Conservation (phyloP, 2,329 filamentous ascomycete genomes). For the Sordariomycetes sp. region DNA sequence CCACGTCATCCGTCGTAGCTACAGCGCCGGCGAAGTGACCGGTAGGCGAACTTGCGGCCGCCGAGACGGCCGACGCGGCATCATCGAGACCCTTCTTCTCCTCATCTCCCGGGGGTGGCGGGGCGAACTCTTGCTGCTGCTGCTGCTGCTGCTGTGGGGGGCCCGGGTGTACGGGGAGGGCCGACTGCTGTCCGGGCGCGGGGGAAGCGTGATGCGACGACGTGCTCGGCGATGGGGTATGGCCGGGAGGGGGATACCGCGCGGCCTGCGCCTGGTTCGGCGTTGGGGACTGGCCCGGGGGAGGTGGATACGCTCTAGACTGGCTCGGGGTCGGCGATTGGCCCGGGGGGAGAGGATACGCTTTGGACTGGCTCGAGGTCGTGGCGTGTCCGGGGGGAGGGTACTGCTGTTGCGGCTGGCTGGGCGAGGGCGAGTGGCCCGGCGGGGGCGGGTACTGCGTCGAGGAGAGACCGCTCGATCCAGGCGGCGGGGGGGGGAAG, state of each 20-base stretch:
- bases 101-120: neutral
- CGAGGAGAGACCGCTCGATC: slow-evolving; percentile 17
- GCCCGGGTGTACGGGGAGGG: slow-evolving; percentile 9
- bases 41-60: neutral
- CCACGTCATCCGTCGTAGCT: slow-evolving; percentile 68
- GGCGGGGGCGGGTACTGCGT: slow-evolving; percentile 20
- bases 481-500: slow-evolving; percentile 25
- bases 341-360: neutral
- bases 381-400: slow-evolving; percentile 8
- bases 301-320: neutral
- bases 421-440: slow-evolving; percentile 12
- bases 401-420: slow-evolving; percentile 12
- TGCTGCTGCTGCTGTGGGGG: slow-evolving; percentile 7
- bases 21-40: slow-evolving; percentile 7
- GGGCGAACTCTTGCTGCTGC: slow-evolving; percentile 1
- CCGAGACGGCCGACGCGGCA: slow-evolving; percentile 15
- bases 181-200: slow-evolving; percentile 6
- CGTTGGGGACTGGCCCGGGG: neutral
- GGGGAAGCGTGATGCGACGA: slow-evolving; percentile 10
- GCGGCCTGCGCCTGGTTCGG: neutral
- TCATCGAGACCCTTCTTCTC: slow-evolving; percentile 10
- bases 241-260: neutral
- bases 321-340: neutral
- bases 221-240: slow-evolving; percentile 9
- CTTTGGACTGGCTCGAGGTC: neutral